These are phyloP conservation scores for Botrytis aclada DNA, from an alignment of 2,329 filamentous ascomycete species.

Conservation along the genomic window DNA sequence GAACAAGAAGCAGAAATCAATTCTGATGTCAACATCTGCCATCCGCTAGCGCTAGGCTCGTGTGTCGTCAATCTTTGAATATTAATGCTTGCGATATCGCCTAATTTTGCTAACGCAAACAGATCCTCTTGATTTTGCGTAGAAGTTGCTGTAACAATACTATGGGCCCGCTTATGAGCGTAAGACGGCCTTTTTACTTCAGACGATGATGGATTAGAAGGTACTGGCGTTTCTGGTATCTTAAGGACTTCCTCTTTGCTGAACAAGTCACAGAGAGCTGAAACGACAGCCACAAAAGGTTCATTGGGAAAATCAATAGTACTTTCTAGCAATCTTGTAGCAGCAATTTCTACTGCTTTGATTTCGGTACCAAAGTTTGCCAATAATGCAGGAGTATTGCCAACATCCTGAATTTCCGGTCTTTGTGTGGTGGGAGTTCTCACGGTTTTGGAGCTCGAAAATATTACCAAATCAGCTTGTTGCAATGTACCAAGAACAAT, in stretches of 20 bases:
- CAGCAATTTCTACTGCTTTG: constrained; percentile 83
- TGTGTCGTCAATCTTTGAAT: constrained; percentile 69
- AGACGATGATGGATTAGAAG: constrained; percentile 28
- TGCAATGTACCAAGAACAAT: constrained; percentile 91
- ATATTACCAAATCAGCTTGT: constrained; percentile 85
- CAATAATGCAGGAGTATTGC: constrained; percentile 42
- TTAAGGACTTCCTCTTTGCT: constrained; percentile 38
- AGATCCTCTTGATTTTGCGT: constrained; percentile 60
- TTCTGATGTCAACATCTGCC: constrained; percentile 62
- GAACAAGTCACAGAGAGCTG: constrained; percentile 71
- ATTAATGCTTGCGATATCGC: constrained; percentile 71
- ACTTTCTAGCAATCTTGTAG: constrained; percentile 82
- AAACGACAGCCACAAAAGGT: constrained; percentile 74
- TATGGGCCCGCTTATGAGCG: constrained; percentile 41
- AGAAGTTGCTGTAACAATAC: constrained; percentile 46
- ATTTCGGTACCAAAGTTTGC: constrained; percentile 77
- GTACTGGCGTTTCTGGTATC: constrained; percentile 29
- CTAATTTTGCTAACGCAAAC: constrained; percentile 70
- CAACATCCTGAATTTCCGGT: constrained; percentile 44
- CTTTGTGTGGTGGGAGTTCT: constrained; percentile 50
- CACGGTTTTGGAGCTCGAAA: constrained; percentile 50
- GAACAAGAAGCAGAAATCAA: constrained; percentile 52
- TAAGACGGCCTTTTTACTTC: constrained; percentile 30
- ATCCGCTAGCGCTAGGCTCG: constrained; percentile 67
- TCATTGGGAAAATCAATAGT: constrained; percentile 85